These are phyloP conservation scores for Xylaria scruposa DNA, from an alignment of 495 filamentous ascomycete species.

Conservation along the genomic window DNA sequence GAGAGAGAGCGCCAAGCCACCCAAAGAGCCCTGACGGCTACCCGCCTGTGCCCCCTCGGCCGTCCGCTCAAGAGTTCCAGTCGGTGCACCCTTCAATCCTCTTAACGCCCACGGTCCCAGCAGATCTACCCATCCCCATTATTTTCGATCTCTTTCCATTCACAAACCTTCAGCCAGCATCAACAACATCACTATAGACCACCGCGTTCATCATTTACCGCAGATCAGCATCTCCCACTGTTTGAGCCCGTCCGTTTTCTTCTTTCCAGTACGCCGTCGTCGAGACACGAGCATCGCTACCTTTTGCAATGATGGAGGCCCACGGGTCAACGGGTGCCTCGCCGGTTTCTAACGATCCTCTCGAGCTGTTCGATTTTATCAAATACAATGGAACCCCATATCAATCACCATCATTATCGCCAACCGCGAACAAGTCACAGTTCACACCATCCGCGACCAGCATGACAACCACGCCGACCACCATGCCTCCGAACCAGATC, in stretches of 20 bases:
- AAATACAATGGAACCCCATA: constrained; percentile 53
- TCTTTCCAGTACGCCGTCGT: background rate
- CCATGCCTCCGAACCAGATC: constrained; percentile 54
- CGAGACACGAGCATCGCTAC: background rate
- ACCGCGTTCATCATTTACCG: background rate
- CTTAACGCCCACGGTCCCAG: constrained; percentile 35
- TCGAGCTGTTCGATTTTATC: constrained; percentile 52
- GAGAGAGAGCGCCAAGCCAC: constrained; percentile 29
- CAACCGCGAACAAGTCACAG: constrained; percentile 45
- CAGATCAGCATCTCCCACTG: background rate
- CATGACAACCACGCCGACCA: constrained; percentile 43
- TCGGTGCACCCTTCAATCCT: background rate
- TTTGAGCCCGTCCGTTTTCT: background rate
- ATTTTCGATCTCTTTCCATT: constrained; percentile 23
- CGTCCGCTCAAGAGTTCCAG: constrained; percentile 1
- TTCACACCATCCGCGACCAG: constrained; percentile 44
- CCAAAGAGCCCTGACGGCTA: constrained; percentile 12
- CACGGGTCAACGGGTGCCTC: constrained; percentile 44
- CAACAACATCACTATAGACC: constrained; percentile 3
- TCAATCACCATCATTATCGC: constrained; percentile 56
- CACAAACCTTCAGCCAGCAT: background rate
- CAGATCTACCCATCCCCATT: constrained; percentile 42
- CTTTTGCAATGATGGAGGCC: constrained; percentile 20
- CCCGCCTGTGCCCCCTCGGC: constrained; percentile 16
- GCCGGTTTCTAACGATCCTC: constrained; percentile 26